phyloP scores from a whole-genome alignment of 2,329 filamentous ascomycete genomes.

The Cladosporium sp. region DNA sequence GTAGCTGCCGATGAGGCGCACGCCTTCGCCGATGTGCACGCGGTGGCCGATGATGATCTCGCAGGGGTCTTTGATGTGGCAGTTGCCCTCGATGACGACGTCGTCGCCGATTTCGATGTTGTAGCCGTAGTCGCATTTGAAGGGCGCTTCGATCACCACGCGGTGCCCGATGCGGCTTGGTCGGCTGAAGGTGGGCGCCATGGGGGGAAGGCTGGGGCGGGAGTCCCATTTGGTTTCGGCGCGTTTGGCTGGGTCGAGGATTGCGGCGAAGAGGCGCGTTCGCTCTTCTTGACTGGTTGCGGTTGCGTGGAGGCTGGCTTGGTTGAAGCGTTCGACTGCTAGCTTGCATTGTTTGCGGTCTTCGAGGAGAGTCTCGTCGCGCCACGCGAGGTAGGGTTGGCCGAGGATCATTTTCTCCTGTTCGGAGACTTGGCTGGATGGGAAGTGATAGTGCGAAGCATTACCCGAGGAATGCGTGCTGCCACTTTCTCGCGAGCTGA shows the following conservation, averaged over 20 bases:
- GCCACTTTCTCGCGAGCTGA: conserved; percentile 22
- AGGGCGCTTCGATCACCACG: conserved; percentile 79
- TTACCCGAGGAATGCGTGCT: conserved; percentile 40
- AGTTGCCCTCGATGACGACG: conserved; percentile 77
- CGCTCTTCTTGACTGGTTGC: conserved; percentile 64
- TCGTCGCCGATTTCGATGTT: conserved; percentile 86
- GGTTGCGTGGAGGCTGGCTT: conserved; percentile 68
- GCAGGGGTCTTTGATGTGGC: conserved; percentile 82
- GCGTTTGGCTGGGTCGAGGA: conserved; percentile 63
- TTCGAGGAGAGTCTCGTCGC: conserved; percentile 66
- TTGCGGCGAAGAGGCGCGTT: conserved; percentile 65
- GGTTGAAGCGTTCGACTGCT: conserved; percentile 83
- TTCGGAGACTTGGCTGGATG: conserved; percentile 46
- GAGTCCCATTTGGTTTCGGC: conserved; percentile 39
- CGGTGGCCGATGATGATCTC: conserved; percentile 76
- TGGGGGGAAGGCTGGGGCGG: conserved; percentile 41
- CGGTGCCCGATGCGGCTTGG: conserved; percentile 58
- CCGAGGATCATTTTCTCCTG: conserved; percentile 88
- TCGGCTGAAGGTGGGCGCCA: conserved; percentile 31
- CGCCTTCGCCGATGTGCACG: conserved; percentile 68
- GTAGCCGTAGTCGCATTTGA: conserved; percentile 92
- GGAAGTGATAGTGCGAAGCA: conserved; percentile 47
- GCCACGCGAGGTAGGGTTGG: conserved; percentile 73
- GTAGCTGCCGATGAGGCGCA: conserved; percentile 76
- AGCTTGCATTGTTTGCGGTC: conserved; percentile 82